Evolutionary conservation across 2,329 filamentous ascomycete genomes (phyloP), one percentile per base, ranked within the genome.

Genomic region (Monosporascus sp.): DNA sequence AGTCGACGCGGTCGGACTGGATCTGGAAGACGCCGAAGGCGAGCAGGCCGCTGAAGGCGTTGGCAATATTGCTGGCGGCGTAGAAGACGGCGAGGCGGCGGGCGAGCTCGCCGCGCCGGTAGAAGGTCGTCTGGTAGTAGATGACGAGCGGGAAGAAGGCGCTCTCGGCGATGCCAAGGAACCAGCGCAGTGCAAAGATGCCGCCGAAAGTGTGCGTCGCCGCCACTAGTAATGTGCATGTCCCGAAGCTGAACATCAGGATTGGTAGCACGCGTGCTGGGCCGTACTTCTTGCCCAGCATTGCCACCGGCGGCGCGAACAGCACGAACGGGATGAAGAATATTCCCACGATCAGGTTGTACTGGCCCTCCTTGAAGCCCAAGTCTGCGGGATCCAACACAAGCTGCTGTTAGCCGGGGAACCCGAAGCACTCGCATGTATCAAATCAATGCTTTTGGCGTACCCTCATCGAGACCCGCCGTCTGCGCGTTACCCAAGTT

Each of bases 261-360:
- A 68, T 49, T 0, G 86, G 85, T 8, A 91, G 71, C 9, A 87
- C 82, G 19, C 79, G 74, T 52, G 81, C 77, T 0, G 86, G 82
- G 0, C 85, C 85, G 62, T 78, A 87, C 55, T 80, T 84, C 72
- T 88, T 90, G 51, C 86, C 86, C 5, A 87, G 64, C 71, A 90
- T 85, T 50, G 72, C 71, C 17, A 89, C 69, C 2, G 84, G 81
- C 0, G 85, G 85, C 2, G 85, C 86, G 51, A 84, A 87, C 3
- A 91, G 64, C 37, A 89, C 86, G 65, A 87, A 90, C 0, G 87
- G 87, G 7, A 89, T 75, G 67, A 87, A 90, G 72, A 90, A 90
- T 53, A 89, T 84, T 50, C 78, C 79, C 37, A 90, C 69, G 48
- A 89, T 78, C 27, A 84, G 77, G 65, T 89, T 89, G 71, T 90